These are phyloP conservation scores for Margaritispora aquatica DNA, from an alignment of 495 filamentous ascomycete species.

Conservation along the genomic window DNA sequence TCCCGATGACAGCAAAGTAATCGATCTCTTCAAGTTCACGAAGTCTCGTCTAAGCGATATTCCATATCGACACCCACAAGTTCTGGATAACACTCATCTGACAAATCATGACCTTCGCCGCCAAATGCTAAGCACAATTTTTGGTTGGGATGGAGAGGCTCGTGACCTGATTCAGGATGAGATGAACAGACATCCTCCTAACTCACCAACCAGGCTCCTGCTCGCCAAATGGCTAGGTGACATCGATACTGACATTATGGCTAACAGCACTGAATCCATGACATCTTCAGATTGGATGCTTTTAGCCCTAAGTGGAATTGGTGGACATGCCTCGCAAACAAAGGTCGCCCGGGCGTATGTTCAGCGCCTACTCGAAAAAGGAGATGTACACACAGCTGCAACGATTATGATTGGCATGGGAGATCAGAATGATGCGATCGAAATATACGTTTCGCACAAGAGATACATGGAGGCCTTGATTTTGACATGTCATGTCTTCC, in stretches of 20 bases:
- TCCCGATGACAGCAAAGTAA: conserved; percentile 51
- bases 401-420: conserved; percentile 89
- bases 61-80: conserved; percentile 61
- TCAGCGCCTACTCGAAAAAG: conserved; percentile 80
- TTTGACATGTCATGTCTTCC: conserved; percentile 67
- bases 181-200: conserved; percentile 62
- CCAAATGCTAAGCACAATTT: conserved; percentile 91
- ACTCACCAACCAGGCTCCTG: conserved; percentile 70
- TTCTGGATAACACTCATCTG: conserved; percentile 54
- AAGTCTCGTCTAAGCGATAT: conserved; percentile 70
- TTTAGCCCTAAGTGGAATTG: conserved; percentile 83
- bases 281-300: conserved; percentile 96
- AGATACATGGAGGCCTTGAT: conserved; percentile 87
- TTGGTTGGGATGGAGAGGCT: conserved; percentile 89
- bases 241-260: conserved; percentile 73
- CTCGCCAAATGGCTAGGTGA: conserved; percentile 91
- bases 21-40: conserved; percentile 65
- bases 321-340: conserved; percentile 70
- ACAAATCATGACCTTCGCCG: conserved; percentile 80
- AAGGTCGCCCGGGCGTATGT: conserved; percentile 91
- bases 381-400: conserved; percentile 86
- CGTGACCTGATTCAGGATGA: conserved; percentile 83
- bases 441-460: conserved; percentile 90
- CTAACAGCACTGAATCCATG: conserved; percentile 71
- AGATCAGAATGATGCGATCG: conserved; percentile 89